phyloP scores from a whole-genome alignment of 257 asterid genomes.

The Nicotiana obtusifolia region DNA sequence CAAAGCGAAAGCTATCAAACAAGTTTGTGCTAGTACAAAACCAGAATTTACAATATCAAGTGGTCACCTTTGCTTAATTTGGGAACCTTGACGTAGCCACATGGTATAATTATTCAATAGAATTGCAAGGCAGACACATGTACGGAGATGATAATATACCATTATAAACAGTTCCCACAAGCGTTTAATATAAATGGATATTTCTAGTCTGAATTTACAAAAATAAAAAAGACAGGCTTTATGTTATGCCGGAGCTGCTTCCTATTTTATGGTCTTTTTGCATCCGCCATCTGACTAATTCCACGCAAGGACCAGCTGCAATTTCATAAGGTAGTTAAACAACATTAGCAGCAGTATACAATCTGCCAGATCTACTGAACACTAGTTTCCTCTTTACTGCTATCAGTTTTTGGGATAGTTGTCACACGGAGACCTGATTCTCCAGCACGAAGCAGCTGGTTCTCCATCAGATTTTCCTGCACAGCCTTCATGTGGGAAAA shows the following conservation, averaged over 20 bases:
- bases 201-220: background rate
- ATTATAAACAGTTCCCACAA: background rate
- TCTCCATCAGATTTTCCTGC: constrained; percentile 64
- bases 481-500: constrained; percentile 50
- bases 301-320: background rate
- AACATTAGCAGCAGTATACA: background rate
- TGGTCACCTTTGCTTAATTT: background rate
- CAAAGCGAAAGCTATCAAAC: background rate
- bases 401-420: constrained; percentile 14
- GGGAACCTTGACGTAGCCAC: background rate
- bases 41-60: background rate
- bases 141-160: background rate
- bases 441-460: constrained; percentile 30
- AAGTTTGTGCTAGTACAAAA: background rate
- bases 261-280: background rate
- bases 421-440: constrained; percentile 13
- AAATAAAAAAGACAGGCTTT: background rate
- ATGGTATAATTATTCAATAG: background rate
- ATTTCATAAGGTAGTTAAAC: background rate
- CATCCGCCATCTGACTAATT: background rate
- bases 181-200: background rate
- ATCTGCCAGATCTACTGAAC: background rate
- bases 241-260: background rate
- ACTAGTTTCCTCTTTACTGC: constrained; percentile 12
- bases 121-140: background rate